A percentile compares a stretch with the other conserved stretches of the same genome.
phyloP scores from a whole-genome alignment of 116 monocot genomes.

The Cymodocea nodosa region DNA sequence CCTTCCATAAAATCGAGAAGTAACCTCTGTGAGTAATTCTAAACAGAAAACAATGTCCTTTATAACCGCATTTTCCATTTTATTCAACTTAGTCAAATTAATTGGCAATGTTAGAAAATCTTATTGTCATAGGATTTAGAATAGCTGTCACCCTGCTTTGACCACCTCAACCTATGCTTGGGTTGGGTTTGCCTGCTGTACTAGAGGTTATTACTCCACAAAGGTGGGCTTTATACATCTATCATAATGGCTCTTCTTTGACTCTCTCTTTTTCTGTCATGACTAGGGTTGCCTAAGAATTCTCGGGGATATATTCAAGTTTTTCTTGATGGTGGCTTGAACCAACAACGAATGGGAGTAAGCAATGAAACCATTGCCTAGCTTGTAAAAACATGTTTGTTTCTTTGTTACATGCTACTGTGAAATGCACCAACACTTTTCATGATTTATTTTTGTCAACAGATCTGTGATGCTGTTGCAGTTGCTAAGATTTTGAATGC shows the following conservation, averaged over 20 bases:
- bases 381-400: background rate
- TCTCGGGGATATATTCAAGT: constrained; percentile 73
- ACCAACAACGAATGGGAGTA: constrained; percentile 99
- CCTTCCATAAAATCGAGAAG: constrained; percentile 23
- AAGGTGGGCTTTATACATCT: background rate
- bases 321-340: constrained; percentile 92
- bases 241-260: background rate
- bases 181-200: too few relatives aligned
- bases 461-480: constrained; percentile 96
- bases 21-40: constrained; percentile 23
- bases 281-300: constrained; percentile 30
- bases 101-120: too few relatives aligned
- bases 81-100: too few relatives aligned
- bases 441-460: constrained; percentile 6
- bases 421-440: background rate
- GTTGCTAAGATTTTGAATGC: constrained; percentile 94
- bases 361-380: background rate
- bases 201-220: background rate
- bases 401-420: background rate
- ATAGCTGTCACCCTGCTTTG: too few relatives aligned
- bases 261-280: background rate
- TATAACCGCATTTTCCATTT: too few relatives aligned
- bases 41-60: too few relatives aligned
- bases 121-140: too few relatives aligned
- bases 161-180: too few relatives aligned